Evolutionary conservation across 2,329 filamentous ascomycete species (phyloP), one percentile per base, ranked within the genome.

Genomic region (Stagonosporopsis cucurbitacearum): DNA sequence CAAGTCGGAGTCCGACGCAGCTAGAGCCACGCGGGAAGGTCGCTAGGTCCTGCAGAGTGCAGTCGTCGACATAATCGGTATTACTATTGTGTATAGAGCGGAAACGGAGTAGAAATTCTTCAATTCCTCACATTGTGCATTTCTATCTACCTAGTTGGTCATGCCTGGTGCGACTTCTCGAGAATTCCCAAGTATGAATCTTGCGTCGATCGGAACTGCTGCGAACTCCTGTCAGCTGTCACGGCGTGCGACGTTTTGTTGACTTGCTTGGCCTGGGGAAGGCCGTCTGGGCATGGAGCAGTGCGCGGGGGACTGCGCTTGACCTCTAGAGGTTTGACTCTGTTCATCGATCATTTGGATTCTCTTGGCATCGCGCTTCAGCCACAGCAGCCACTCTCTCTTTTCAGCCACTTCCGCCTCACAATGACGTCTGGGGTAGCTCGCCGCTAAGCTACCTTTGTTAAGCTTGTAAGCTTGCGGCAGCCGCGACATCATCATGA

Each of bases 251-350:
- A 52, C 49, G 33, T 44, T 44, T 36, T 44, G 49, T 51, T 53
- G 54, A 57, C 44, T 48, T 48, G 30, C 54, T 57, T 57, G 54
- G 54, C 54, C 54, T 53, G 48, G 54, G 54, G 49, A 49, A 50
- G n/a, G 35, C 36, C 48, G 54, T 40, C 54, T 57, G 49, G 54
- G 54, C 54, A 53, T 53, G 49, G 48, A 52, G 54, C 26, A 39
- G 43, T 32, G 36, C 30, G 53, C 20, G 54, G 54, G 54, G 35
- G 54, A 45, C 33, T 41, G 44, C 42, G 53, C 52, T 46, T 50
- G 26, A 55, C 46, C 35, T 48, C 50, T 46, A 53, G 50, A 44
- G 44, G 51, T 36, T 45, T 50, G 45, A 49, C 45, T 32, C 35
- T 19, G 28, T 43, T 22, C 53, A 44, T 47, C 37, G 37, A 48